Percentiles rank a stretch among this genome's conserved stretches.
Evolutionary conservation across 1,139 yeast genomes (phyloP).

Genomic region (Candida anutae): DNA sequence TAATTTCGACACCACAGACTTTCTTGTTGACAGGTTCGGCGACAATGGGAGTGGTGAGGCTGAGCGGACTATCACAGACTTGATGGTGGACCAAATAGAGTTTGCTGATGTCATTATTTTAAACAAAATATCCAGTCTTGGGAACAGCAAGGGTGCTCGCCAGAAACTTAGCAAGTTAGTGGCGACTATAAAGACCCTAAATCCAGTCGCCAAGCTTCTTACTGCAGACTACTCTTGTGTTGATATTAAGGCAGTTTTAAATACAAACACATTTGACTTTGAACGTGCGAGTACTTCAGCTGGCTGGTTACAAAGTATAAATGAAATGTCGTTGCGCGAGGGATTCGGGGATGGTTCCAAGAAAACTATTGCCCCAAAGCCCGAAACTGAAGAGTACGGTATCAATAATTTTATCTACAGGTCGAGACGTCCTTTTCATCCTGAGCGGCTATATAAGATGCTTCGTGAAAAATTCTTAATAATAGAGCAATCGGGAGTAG

Average conservation of each 20-base stretch:
- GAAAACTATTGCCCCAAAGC: slow-evolving; percentile 15
- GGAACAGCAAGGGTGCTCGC: slow-evolving; percentile 5
- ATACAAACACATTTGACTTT: slow-evolving; percentile 28
- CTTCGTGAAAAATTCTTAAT: slow-evolving; percentile 27
- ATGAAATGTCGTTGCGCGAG: slow-evolving; percentile 29
- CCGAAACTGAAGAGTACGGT: slow-evolving; percentile 33
- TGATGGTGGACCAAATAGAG: slow-evolving; percentile 40
- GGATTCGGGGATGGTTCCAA: slow-evolving; percentile 21
- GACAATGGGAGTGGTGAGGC: slow-evolving; percentile 28
- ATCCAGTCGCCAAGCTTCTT: slow-evolving; percentile 32
- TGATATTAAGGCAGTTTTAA: slow-evolving; percentile 22
- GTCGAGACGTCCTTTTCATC: slow-evolving; percentile 36
- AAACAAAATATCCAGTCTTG: slow-evolving; percentile 25
- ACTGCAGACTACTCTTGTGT: slow-evolving; percentile 28
- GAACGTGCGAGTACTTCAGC: slow-evolving; percentile 37
- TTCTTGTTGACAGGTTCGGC: slow-evolving; percentile 32
- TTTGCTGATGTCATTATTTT: slow-evolving; percentile 36
- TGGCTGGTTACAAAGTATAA: slow-evolving; percentile 38
- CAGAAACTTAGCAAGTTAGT: slow-evolving; percentile 17
- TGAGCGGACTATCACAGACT: slow-evolving; percentile 37
- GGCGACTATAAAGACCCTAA: slow-evolving; percentile 23
- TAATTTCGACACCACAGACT: slow-evolving; percentile 36
- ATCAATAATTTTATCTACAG: slow-evolving; percentile 34
- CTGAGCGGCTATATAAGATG: slow-evolving; percentile 29
- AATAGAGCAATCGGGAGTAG: slow-evolving; percentile 13